Evolutionary conservation across 148 eudicot genomes (phyloP), one percentile per base, ranked within the genome.

Genomic region (Camellia sinensis): DNA sequence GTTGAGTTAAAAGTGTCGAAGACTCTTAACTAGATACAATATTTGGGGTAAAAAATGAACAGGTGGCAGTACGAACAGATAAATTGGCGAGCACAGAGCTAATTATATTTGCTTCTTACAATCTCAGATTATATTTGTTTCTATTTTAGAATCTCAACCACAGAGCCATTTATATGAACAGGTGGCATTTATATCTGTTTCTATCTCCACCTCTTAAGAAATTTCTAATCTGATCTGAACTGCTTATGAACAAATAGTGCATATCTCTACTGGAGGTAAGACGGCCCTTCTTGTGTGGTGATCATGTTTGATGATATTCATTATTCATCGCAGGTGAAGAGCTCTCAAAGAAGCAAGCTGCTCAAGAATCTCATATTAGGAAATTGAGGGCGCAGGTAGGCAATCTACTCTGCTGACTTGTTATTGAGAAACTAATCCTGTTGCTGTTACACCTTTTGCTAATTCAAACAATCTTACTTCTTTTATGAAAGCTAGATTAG

Each of bases 291-390:
- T 62, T 81, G 61, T 48, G 13, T 69, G 61, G 21, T 67, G 70
- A 74, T 68, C 64, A 74, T 80, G 60, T 56, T 45, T 74, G 73
- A 46, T 60, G 18, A 61, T 57, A 40, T 74, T 74, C 59, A 18
- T 72, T 43, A 71, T 61, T 62, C 46, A 75, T 79, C 60, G 65
- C 89, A 96, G 99, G 99, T 62, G 99, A 93, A 85, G 94, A 90
- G 87, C 97, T 96, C 78, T 96, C 99, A 77, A 96, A 93, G 84
- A 96, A 96, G 87, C 99, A 96, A 90, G 99, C 99, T 86, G 87
- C 95, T 77, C 99, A 93, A 86, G 99, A 96, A 91, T 87, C 91
- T 81, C 89, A 86, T 69, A 96, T 96, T 57, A 92, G 99, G 84
- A 96, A 93, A 85, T 80, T 96, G 85, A 88, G 99, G 87, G 99